A percentile compares a stretch with the other conserved stretches of the same genome.
Evolutionary conservation across 2,329 filamentous ascomycete species (phyloP).

Genomic region (Alternaria triticina): DNA sequence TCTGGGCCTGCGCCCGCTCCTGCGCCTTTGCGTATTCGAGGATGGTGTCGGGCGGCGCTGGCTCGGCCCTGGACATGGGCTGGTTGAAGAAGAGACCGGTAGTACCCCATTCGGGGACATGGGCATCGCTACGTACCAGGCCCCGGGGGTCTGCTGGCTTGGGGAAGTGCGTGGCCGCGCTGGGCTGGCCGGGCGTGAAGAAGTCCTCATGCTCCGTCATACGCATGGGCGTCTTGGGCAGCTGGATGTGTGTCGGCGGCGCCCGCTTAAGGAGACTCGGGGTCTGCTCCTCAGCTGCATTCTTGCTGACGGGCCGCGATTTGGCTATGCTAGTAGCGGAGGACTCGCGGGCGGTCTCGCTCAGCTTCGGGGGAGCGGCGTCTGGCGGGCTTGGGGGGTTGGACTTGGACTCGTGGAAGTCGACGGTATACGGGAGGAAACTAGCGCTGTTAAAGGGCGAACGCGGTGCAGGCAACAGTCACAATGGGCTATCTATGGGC

Average conservation of each 20-base stretch:
- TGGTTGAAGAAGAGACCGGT: constrained; percentile 71
- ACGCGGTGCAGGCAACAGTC: not conserved
- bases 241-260: constrained; percentile 29
- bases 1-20: constrained; percentile 42
- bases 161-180: constrained; percentile 61
- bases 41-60: constrained; percentile 77
- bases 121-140: constrained; percentile 74
- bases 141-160: constrained; percentile 56
- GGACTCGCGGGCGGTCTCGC: constrained; percentile 57
- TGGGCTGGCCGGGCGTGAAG: constrained; percentile 53
- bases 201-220: constrained; percentile 51
- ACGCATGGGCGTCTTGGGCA: constrained; percentile 52
- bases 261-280: constrained; percentile 51
- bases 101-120: constrained; percentile 77
- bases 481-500: not conserved
- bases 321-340: constrained; percentile 40
- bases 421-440: constrained; percentile 89
- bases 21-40: constrained; percentile 68
- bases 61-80: constrained; percentile 75
- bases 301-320: constrained; percentile 4
- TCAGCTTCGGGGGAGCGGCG: constrained; percentile 29
- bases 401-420: constrained; percentile 67
- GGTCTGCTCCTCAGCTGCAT: constrained; percentile 30
- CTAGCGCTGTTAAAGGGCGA: constrained; percentile 55
- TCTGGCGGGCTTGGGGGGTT: constrained; percentile 48